Evolutionary conservation across 345 rosid species (phyloP), one percentile per base, ranked within the genome.

Genomic region (Brassica carinata): DNA sequence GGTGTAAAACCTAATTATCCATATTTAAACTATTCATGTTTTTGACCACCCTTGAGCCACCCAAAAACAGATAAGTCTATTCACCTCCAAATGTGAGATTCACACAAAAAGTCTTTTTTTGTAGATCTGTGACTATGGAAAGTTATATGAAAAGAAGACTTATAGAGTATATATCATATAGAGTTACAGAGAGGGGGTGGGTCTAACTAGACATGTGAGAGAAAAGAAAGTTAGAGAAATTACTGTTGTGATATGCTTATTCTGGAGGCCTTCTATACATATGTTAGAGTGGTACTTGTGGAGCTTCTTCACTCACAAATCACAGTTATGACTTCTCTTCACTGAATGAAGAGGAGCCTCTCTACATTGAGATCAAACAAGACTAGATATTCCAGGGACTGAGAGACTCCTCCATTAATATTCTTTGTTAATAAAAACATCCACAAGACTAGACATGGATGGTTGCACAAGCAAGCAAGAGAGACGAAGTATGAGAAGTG

Each of bases 401-500:
- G 9, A 79, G 43, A 63, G 19, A 65, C 48, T 67, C 61, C 8
- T 79, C 59, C 34, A 3, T 78, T 72, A 57, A 57, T 36, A 66
- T 57, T 66, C 51, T 66, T 59, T 48, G 51, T 45, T 40, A 15
- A 62, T 74, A 36, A 34, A 78, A 36, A 14, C 2, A 36, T 48
- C 29, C 33, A 23, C 4, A 72, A 7, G 48, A 57, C 3, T 67
- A 73, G 40, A 57, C 23, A 81, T 81, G 84, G 84, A 81, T 43
- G 81, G 81, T 10, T 81, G 81, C 74, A 76, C 81, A 77, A 81
- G 84, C 74, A 81, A 81, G 81, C 74, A 58, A 81, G 63, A 66
- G 77, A 72, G 57, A 10, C 40, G n/a, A 30, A 33, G 43, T 48
- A 31, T 30, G 40, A 61, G 40, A 70, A 75, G 79, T 69, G 53